A percentile compares a stretch with the other conserved stretches of the same genome.
Evolutionary conservation across 2,329 filamentous ascomycete genomes (phyloP).

Genomic region (Botrytis medusae): DNA sequence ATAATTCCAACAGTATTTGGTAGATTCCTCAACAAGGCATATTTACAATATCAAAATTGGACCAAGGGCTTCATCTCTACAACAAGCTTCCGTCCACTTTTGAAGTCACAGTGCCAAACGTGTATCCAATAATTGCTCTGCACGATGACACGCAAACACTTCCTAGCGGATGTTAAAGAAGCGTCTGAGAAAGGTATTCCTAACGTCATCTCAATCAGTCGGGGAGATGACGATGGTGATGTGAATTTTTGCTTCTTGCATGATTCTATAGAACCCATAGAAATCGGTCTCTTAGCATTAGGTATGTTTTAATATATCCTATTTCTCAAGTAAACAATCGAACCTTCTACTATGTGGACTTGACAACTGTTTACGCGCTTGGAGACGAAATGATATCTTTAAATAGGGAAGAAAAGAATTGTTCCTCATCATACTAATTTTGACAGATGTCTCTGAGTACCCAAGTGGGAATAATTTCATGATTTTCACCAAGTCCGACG

Average conservation of each 20-base stretch:
- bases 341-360: neutral
- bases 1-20: neutral
- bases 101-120: neutral
- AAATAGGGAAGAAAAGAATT: constrained; percentile 15
- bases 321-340: neutral
- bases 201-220: constrained; percentile 54
- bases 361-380: no score
- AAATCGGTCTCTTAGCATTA: constrained; percentile 34
- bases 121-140: neutral
- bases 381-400: neutral
- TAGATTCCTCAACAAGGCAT: neutral
- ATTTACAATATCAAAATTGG: neutral
- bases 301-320: constrained; percentile 24
- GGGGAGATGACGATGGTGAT: constrained; percentile 70
- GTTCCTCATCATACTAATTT: constrained; percentile 6
- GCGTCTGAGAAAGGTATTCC: constrained; percentile 43
- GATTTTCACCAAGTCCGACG: constrained; percentile 52
- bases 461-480: constrained; percentile 47
- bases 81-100: neutral
- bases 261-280: constrained; percentile 29
- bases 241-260: constrained; percentile 60
- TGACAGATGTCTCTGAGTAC: constrained; percentile 57
- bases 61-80: neutral
- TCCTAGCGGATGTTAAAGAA: constrained; percentile 56
- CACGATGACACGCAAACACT: constrained; percentile 65